Conservation (phyloP, 179 eudicot genomes). For the Spinacia oleracea region DNA sequence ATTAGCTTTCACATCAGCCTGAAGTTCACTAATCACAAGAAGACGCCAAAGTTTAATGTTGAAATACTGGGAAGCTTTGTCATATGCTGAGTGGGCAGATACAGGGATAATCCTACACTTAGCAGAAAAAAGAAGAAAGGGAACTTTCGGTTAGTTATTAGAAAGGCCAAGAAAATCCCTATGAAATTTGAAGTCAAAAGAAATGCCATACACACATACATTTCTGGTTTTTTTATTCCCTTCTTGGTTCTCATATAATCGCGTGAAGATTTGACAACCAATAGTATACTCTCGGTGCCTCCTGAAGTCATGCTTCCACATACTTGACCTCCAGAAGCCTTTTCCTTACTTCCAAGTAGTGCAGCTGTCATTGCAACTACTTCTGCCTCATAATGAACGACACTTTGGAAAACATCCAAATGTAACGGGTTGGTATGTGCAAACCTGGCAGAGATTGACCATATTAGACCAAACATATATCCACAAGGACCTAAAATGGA, state of each 20-base stretch:
- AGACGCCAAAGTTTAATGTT: constrained; percentile 90
- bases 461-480: constrained; percentile 13
- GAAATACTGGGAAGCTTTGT: constrained; percentile 95
- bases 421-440: constrained; percentile 98
- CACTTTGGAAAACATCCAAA: constrained; percentile 88
- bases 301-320: constrained; percentile 99
- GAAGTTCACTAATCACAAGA: constrained; percentile 69
- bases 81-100: constrained; percentile 98
- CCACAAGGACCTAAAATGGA: background rate
- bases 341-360: constrained; percentile 76
- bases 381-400: constrained; percentile 82
- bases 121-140: constrained; percentile 14
- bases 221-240: constrained; percentile 81
- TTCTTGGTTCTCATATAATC: constrained; percentile 85
- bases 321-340: constrained; percentile 79
- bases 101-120: constrained; percentile 79
- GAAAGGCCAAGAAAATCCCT: background rate
- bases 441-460: constrained; percentile 62
- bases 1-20: constrained; percentile 84
- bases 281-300: constrained; percentile 91
- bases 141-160: background rate
- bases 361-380: constrained; percentile 98
- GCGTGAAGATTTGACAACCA: constrained; percentile 92
- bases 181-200: background rate
- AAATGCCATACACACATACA: constrained; percentile 43